Evolutionary conservation across 495 filamentous ascomycete species (phyloP), one percentile per base, ranked within the genome.

Genomic region (Daldinia concentrica): DNA sequence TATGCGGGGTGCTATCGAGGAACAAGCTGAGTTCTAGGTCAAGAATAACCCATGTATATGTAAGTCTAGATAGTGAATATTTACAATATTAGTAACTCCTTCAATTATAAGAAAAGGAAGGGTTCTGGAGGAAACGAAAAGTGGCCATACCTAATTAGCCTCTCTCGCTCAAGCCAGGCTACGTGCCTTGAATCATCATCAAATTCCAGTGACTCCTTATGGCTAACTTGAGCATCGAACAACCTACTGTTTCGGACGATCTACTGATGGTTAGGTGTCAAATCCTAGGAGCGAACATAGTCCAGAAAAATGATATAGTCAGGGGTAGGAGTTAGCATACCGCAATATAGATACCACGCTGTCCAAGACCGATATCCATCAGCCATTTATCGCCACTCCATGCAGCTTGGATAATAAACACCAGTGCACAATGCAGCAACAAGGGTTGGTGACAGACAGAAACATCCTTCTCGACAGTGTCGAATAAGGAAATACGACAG

Each of bases 381-480:
- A 65, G 26, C 62, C 62, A 65, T 24, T 65, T 65, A 17, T 65
- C 62, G 3, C 62, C 62, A 11, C 62, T 65, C 62, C 62, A 65
- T 7, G 52, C 37, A 19, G 62, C 62, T 37, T 65, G 62, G 6
- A 17, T 65, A 37, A 65, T 58, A 45, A 65, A 65, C 7, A 65
- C 9, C 7, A 65, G 29, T 2, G 62, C 62, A 14, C 50, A 48
- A 27, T 65, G 62, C 11, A 65, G 32, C 17, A 52, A 26, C 1
- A 65, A 37, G 1, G 37, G 54, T 6, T 65, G 62, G 27, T 65
- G 62, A 19, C 62, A 58, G 27, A 30, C 52, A n/a, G 62, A 65
- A 15, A 65, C 62, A 48, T 65, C 39, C 26, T 58, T 65, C 22
- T 65, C 62, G 37, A 65, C 30, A 12, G 52, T 29, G 17, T 65